A percentile compares a stretch with the other conserved stretches of the same genome.
Evolutionary conservation across 495 filamentous ascomycete genomes (phyloP).

Genomic region (Aspergillus cristatus): DNA sequence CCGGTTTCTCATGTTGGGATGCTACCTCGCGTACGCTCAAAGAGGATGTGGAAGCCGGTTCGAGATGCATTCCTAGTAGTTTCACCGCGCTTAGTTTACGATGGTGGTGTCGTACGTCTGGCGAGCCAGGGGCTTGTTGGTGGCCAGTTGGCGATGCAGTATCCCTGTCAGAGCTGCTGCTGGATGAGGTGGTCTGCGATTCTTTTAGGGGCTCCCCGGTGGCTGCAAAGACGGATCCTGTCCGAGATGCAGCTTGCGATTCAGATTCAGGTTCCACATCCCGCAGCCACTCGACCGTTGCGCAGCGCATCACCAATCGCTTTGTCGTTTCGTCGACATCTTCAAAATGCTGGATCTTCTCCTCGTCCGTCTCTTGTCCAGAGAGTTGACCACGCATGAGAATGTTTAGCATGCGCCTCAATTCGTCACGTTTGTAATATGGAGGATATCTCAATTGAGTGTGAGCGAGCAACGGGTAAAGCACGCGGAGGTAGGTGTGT

Average conservation of each 20-base stretch:
- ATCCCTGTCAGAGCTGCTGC: conserved; percentile 31
- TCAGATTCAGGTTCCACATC: conserved; percentile 26
- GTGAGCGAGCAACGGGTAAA: conserved; percentile 82
- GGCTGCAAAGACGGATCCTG: background rate
- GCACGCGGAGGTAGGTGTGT: conserved; percentile 95
- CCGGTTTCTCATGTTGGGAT: conserved; percentile 71
- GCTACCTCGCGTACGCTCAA: conserved; percentile 73
- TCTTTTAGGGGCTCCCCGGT: conserved; percentile 19
- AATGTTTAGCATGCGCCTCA: conserved; percentile 62
- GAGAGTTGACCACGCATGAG: conserved; percentile 41
- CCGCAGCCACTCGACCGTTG: conserved; percentile 72
- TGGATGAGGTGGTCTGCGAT: conserved; percentile 27
- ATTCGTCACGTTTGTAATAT: conserved; percentile 86
- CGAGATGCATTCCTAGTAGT: conserved; percentile 39
- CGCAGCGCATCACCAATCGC: conserved; percentile 72
- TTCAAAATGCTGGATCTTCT: conserved; percentile 68
- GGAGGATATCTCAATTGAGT: conserved; percentile 79
- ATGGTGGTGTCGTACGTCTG: too few species aligned
- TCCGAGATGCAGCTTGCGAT: too few species aligned
- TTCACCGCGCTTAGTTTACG: conserved; percentile 19
- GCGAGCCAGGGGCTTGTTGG: too few species aligned
- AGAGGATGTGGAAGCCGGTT: conserved; percentile 35
- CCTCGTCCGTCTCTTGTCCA: conserved; percentile 22
- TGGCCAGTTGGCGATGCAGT: conserved; percentile 18
- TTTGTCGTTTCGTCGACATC: conserved; percentile 86